Base-by-base conservation (phyloP, 1,284 basidiomycete genomes). In the Gymnopus androsaceus region DNA sequence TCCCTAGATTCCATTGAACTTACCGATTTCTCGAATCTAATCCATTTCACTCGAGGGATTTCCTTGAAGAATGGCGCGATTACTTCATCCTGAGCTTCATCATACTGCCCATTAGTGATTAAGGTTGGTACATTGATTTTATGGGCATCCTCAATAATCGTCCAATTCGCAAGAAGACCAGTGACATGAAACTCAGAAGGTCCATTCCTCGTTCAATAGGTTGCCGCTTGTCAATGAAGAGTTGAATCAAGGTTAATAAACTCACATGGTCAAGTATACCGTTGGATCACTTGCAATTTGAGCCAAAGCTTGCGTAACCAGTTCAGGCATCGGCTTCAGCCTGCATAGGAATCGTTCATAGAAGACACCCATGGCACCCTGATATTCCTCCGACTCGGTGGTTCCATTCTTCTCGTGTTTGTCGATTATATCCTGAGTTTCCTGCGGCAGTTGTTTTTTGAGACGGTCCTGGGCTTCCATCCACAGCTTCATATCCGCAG, bases 331-430 rank as follows among this genome's bases (percentile, higher is more conserved):
- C 12, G 54, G 46, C 17, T 55, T 34, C 38, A 49, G 9, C 12
- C n/a, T 25, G 21, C 47, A 50, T 28, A 50, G 27, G 27, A 42
- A 50, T 14, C 44, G 36, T 11, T 40, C 30, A 36, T 55, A 55
- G 15, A 50, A 55, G 19, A 50, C 30, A 3, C 23, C 54, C 54
- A 55, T 49, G 23, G 28, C 54, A 15, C 36, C 28, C 51, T 76
- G 56, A 61, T 81, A 84, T 61, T 80, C 80, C 53, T 70, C 59
- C 34, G 69, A 66, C 19, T 77, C 69, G 3, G 72, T 79, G 17
- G 76, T 83, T 2, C 74, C 77, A 0, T 69, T 77, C 4, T 58
- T 63, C 66, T 85, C 82, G 54, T 82, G 73, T 60, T 75, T 78
- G 47, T 68, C 66, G 42, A 85, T 63, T 4, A 66, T 64, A 15